Conservation (phyloP, 495 filamentous ascomycete species). For the Neurospora intermedia region DNA sequence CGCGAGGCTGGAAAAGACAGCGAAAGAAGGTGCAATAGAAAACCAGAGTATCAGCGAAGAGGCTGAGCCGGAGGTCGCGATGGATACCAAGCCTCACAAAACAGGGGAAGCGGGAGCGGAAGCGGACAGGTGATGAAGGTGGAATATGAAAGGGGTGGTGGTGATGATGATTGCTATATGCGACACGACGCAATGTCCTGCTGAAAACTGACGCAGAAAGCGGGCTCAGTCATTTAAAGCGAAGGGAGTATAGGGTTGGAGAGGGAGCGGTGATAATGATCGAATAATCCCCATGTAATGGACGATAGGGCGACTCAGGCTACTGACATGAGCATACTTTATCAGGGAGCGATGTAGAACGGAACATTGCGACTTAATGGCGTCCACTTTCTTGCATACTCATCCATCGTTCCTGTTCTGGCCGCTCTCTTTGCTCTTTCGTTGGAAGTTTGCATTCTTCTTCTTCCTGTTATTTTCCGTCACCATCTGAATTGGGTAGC, state of each 20-base stretch:
- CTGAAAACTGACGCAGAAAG: background rate
- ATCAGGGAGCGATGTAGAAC: background rate
- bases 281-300: background rate
- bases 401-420: background rate
- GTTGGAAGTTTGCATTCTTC: background rate
- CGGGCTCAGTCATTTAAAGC: background rate
- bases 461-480: background rate
- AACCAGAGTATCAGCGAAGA: background rate
- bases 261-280: background rate
- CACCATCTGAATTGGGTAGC: background rate
- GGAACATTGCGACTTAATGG: background rate
- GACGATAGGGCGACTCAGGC: background rate
- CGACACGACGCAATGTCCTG: background rate
- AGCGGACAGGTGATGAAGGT: slow-evolving; percentile 8
- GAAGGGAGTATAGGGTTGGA: background rate
- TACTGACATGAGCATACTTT: background rate
- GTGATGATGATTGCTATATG: background rate
- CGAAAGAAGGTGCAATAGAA: background rate
- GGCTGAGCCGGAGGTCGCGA: background rate
- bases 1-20: slow-evolving; percentile 16
- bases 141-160: slow-evolving; percentile 3
- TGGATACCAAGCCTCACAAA: background rate
- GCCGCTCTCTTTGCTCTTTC: background rate
- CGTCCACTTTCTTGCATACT: background rate
- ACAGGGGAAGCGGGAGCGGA: slow-evolving; percentile 3